These are phyloP conservation scores for Hypoxylon lienhwacheense DNA, from an alignment of 495 filamentous ascomycete genomes.

Conservation along the genomic window DNA sequence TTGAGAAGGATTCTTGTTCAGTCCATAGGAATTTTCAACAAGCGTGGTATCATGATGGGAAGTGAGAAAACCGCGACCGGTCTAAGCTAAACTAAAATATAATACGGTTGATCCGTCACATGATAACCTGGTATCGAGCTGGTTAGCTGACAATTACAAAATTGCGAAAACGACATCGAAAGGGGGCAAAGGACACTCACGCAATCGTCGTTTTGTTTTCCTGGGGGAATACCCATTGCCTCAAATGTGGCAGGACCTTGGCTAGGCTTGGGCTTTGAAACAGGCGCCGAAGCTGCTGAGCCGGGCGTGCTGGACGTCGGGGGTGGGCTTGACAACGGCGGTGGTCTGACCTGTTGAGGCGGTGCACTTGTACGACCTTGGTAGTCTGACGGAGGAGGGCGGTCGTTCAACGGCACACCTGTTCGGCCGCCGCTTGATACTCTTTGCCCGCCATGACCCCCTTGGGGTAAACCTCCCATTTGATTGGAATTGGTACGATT, in stretches of 20 bases:
- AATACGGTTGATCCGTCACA: slow-evolving; percentile 19
- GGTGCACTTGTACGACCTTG: slow-evolving; percentile 40
- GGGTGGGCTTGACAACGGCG: slow-evolving; percentile 43
- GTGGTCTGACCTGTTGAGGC: slow-evolving; percentile 35
- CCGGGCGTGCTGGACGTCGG: slow-evolving; percentile 29
- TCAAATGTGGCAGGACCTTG: slow-evolving; percentile 96
- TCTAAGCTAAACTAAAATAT: slow-evolving; percentile 11
- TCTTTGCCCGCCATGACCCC: slow-evolving; percentile 22
- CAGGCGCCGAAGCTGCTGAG: slow-evolving; percentile 39
- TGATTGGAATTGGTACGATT: slow-evolving; percentile 40
- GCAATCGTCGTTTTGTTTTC: slow-evolving; percentile 81
- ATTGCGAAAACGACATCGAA: background rate
- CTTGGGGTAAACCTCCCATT: slow-evolving; percentile 32
- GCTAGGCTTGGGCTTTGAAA: slow-evolving; percentile 52
- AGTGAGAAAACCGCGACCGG: slow-evolving; percentile 27
- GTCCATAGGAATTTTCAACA: slow-evolving; percentile 14
- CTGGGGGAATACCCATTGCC: slow-evolving; percentile 90
- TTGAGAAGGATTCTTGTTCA: slow-evolving; percentile 6
- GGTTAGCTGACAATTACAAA: slow-evolving; percentile 5
- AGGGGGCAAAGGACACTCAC: slow-evolving; percentile 58
- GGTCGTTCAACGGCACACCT: slow-evolving; percentile 25
- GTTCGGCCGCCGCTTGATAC: slow-evolving; percentile 18
- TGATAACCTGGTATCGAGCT: slow-evolving; percentile 19
- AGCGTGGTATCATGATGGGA: slow-evolving; percentile 32
- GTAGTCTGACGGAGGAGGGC: slow-evolving; percentile 32